Base-by-base conservation (phyloP, 352 stramenopile genomes). In the Blastocystis sp. region DNA sequence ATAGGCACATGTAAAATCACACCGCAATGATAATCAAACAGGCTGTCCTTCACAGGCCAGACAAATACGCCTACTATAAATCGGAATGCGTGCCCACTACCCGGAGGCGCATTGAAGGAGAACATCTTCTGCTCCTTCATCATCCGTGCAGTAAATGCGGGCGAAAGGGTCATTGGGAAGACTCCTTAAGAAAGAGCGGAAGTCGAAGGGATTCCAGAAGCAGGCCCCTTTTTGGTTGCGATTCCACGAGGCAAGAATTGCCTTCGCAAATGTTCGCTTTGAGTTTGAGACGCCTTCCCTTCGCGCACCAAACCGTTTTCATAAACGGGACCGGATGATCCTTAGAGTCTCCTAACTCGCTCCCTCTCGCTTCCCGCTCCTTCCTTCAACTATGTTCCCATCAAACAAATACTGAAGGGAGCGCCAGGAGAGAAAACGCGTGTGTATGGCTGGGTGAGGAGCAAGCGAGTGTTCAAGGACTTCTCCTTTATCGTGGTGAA, bases 401-500 rank as follows among this genome's bases (percentile, higher is more conserved):
- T 79, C 23, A 43, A 23, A 34, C 28, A 11, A 10, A 86, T 86
- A 70, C 40, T 96, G 43, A 95, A 96, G 90, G 91, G 95, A 89
- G 89, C 95, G 52, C 91, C 96, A 59, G 93, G 93, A 53, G 89
- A 96, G 90, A 94, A 91, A 38, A 92, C 97, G 45, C 95, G 92
- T 14, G 93, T 98, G 81, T 95, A 95, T 89, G 95, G 95, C 41
- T 98, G 95, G 95, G 92, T 93, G 61, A 94, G 96, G 89, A 98
- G 94, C 10, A 92, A 95, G 76, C 94, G 93, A 11, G 93, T 92
- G 67, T 95, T 95, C 61, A 94, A 93, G 48, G 91, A 94, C 59
- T 93, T 98, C 62, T 91, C 94, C 62, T 98, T 98, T 90, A 90
- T 98, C 48, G 94, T 97, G 90, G 89, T 98, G 64, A 97, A 96